Percentiles rank a stretch among this genome's conserved stretches.
These are phyloP conservation scores for Saccharomycopsis crataegensis DNA, from an alignment of 1,139 yeast genomes.

Conservation along the genomic window DNA sequence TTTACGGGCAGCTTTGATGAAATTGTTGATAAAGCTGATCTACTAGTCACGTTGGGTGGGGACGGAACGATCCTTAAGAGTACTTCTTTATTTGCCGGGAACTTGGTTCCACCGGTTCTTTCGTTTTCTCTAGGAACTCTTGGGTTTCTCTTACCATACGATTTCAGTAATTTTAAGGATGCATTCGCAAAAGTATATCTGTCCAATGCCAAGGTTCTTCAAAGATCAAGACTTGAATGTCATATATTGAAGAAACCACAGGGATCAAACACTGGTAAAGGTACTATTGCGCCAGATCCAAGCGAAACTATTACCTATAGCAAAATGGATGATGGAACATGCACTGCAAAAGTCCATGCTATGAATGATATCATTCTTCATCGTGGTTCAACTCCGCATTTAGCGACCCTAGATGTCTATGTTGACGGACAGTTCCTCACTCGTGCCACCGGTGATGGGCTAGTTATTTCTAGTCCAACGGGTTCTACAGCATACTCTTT, in stretches of 20 bases:
- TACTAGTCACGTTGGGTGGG: constrained; percentile 85
- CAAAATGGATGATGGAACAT: constrained; percentile 4
- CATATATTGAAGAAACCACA: constrained; percentile 41
- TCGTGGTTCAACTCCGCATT: constrained; percentile 82
- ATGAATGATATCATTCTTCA: constrained; percentile 89
- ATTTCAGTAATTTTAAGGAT: constrained; percentile 50
- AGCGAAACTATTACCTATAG: neutral
- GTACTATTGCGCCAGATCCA: neutral
- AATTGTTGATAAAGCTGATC: constrained; percentile 51
- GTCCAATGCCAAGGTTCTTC: constrained; percentile 62
- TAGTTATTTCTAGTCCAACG: constrained; percentile 80
- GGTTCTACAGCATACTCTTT: constrained; percentile 93
- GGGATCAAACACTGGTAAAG: constrained; percentile 13
- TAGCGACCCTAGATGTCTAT: constrained; percentile 72
- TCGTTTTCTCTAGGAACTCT: constrained; percentile 88
- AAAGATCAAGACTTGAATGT: constrained; percentile 72
- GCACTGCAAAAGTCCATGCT: constrained; percentile 45
- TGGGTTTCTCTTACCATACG: constrained; percentile 86
- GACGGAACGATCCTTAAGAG: constrained; percentile 90
- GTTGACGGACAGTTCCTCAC: constrained; percentile 80
- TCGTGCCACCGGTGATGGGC: constrained; percentile 87
- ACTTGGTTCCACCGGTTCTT: constrained; percentile 76
- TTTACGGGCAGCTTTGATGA: constrained; percentile 56
- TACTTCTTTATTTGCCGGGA: constrained; percentile 54
- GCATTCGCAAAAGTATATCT: constrained; percentile 62